Evolutionary conservation across 2,329 filamentous ascomycete genomes (phyloP), one percentile per base, ranked within the genome.

Genomic region (Alternaria hordeiaustralica): DNA sequence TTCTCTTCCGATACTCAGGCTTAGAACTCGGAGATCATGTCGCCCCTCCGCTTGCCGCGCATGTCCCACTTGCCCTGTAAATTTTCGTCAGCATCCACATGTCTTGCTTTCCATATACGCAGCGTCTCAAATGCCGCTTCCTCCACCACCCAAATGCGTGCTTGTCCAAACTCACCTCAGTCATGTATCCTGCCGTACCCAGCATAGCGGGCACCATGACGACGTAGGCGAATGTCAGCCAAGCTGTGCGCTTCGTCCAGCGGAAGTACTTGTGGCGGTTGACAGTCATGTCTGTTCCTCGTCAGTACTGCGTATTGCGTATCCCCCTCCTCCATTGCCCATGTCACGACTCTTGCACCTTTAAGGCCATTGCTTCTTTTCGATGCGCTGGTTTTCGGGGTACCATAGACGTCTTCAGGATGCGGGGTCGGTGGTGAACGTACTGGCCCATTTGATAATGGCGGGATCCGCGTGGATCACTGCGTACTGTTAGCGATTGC

Each of bases 241-340:
- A 89, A 28, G 93, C 93, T 49, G 93, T 97, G 76, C 92, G 87
- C 56, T 89, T 87, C 36, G 92, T 98, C 93, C 93, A 98, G 81
- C 93, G 88, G 88, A 98, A 99, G 88, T 93, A 97, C 84, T 93
- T 93, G 88, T 94, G 91, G 71, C 96, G 91, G 85, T 92, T 93
- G 76, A 87, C 85, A 76, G 87, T 88, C 89, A 97, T 92, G 80
- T 91, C 94, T 97, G 75, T 23, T 12, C 15, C 11, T 20, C 20
- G 63, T 70, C 60, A 75, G 68, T 63, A 41, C 51, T 9, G 12
- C 20, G 43, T 33, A 25, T 13, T 20, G 21, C 28, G 41, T 41
- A 36, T 25, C 28, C n/a, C 18, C 59, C 7, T 58, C 30, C 25
- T n/a, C 57, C 13, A 10, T 21, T 3, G 5, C 23, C 28, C 13